phyloP scores from a whole-genome alignment of 2,329 filamentous ascomycete species.

The Rhexocercosporidium sp. region DNA sequence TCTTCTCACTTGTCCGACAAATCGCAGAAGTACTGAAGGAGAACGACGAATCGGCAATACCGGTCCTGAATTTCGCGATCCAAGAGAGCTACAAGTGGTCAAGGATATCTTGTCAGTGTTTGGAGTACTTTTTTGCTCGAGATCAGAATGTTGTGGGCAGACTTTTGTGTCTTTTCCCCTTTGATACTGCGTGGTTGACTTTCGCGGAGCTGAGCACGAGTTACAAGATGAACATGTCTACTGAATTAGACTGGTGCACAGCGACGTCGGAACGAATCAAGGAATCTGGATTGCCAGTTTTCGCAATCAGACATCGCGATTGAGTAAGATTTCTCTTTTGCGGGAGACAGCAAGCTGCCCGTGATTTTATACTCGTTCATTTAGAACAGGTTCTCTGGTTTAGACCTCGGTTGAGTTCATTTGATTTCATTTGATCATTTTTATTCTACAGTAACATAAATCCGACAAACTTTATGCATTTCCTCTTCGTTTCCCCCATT shows the following conservation, averaged over 20 bases:
- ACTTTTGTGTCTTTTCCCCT: constrained; percentile 16
- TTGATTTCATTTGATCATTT: neutral
- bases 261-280: constrained; percentile 16
- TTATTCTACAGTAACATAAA: neutral
- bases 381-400: no score
- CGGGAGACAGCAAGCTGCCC: neutral
- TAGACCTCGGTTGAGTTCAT: neutral
- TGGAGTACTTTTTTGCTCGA: constrained; percentile 24
- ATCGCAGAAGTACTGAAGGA: constrained; percentile 17
- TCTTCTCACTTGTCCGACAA: constrained; percentile 20
- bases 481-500: no score
- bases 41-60: constrained; percentile 14
- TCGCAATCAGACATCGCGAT: constrained; percentile 5
- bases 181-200: constrained; percentile 23
- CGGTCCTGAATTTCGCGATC: constrained; percentile 9
- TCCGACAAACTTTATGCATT: no score
- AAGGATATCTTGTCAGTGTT: constrained; percentile 22
- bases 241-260: constrained; percentile 24
- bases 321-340: neutral
- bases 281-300: constrained; percentile 21
- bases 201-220: constrained; percentile 17
- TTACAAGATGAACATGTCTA: constrained; percentile 15
- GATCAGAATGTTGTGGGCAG: constrained; percentile 17
- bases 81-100: constrained; percentile 26
- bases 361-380: neutral